phyloP scores from a whole-genome alignment of 371 early-diverging fungal species.

The Parasitella parasitica region DNA sequence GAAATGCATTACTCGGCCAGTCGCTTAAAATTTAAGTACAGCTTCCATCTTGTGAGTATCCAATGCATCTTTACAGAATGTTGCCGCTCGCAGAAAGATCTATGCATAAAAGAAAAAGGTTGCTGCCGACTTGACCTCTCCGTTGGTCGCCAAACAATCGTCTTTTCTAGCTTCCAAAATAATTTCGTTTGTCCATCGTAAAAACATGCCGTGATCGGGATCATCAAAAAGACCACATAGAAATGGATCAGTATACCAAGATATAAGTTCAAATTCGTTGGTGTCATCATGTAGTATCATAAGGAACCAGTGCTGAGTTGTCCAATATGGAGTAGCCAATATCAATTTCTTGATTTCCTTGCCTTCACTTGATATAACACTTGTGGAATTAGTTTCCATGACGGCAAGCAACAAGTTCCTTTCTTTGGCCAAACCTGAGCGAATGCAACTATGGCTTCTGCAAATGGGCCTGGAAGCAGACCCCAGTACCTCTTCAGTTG shows the following conservation, averaged over 20 bases:
- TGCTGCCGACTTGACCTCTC: constrained; percentile 27
- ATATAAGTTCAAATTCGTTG: constrained; percentile 14
- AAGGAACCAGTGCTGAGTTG: too few species aligned
- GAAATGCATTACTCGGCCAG: constrained; percentile 8
- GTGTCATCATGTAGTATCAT: too few species aligned
- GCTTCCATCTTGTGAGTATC: constrained; percentile 18
- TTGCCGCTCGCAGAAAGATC: constrained; percentile 24
- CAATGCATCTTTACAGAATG: constrained; percentile 27
- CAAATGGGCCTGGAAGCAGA: too few species aligned
- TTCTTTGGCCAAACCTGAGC: too few species aligned
- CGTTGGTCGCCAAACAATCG: background rate
- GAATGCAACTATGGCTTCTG: too few species aligned
- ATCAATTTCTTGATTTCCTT: too few species aligned
- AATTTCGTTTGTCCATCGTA: constrained; percentile 13
- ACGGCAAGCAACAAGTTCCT: too few species aligned
- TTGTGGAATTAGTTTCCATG: too few species aligned
- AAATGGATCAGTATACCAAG: constrained; percentile 17
- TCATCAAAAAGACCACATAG: constrained; percentile 17
- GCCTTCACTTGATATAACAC: too few species aligned
- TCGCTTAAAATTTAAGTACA: constrained; percentile 17
- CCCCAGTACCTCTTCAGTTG: too few species aligned
- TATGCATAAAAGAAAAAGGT: constrained; percentile 13
- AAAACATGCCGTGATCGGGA: constrained; percentile 5
- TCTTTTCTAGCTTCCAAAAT: constrained; percentile 5
- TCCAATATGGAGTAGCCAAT: too few species aligned